phyloP scores from a whole-genome alignment of 1,284 basidiomycete species.

The Thecaphora thlaspeos region DNA sequence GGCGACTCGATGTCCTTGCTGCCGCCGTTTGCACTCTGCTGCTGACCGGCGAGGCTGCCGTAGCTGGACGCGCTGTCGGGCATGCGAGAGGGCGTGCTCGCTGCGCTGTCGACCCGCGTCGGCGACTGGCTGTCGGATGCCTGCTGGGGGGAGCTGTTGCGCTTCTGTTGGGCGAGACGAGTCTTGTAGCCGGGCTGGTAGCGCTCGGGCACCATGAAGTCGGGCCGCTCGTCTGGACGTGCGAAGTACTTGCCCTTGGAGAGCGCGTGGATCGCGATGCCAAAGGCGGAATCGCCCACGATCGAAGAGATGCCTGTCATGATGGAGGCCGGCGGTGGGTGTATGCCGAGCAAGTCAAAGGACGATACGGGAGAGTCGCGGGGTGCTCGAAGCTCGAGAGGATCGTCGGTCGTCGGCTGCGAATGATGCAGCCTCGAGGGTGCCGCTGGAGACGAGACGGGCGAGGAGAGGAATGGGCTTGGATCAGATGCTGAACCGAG shows the following conservation, averaged over 20 bases:
- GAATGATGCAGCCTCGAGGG: too few species aligned
- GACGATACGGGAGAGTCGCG: too few species aligned
- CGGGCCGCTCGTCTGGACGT: slow-evolving; percentile 21
- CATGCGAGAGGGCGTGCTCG: not conserved
- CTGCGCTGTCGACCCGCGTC: not conserved
- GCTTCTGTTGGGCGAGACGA: not conserved
- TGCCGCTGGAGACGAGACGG: too few species aligned
- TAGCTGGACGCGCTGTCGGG: not conserved
- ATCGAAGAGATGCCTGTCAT: too few species aligned
- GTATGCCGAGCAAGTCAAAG: too few species aligned
- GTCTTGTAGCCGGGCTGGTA: slow-evolving; percentile 24
- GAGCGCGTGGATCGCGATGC: slow-evolving; percentile 15
- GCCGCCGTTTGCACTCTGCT: slow-evolving; percentile 42
- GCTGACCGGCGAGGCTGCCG: not conserved
- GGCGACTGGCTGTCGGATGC: not conserved
- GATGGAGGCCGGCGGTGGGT: too few species aligned
- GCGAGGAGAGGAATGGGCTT: too few species aligned
- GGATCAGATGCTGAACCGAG: too few species aligned
- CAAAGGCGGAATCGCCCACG: slow-evolving; percentile 16
- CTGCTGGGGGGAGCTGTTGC: not conserved
- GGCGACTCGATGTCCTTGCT: slow-evolving; percentile 7
- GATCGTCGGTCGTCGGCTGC: too few species aligned
- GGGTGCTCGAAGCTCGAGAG: too few species aligned
- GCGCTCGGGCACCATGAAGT: slow-evolving; percentile 23
- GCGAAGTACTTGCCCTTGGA: slow-evolving; percentile 19